Evolutionary conservation across 2,329 filamentous ascomycete genomes (phyloP), one percentile per base, ranked within the genome.

Genomic region (Verticillium klebahnii): DNA sequence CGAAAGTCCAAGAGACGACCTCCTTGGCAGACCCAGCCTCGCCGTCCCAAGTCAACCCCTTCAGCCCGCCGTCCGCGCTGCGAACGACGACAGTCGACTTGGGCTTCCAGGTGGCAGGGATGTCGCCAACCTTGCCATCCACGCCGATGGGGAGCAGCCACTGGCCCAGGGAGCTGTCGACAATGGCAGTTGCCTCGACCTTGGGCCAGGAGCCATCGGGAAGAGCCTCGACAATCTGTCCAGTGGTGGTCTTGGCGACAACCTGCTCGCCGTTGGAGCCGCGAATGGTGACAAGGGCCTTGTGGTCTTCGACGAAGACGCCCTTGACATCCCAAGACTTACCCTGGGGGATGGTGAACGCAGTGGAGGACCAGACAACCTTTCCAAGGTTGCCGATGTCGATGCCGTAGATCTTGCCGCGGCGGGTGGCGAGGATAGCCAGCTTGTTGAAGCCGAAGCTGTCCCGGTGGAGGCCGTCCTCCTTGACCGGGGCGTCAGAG

Each of bases 381-480:
- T 82, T 82, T 4, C 93, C 93, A 14, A 89, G 82, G 63, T 88
- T 88, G 29, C 88, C 91, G 37, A 89, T 86, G 73, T 97, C 89
- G 23, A 99, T 79, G 3, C 89, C 92, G 67, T 93, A 90, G 19
- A 98, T 77, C 66, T 90, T 88, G 15, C 93, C 93, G 61, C 87
- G 88, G 60, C 86, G 83, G 2, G 93, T 97, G 6, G 89, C 93
- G 58, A 97, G 80, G 62, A 97, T 81, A 6, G 93, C 85, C 36
- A 94, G 79, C 75, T 97, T 96, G 73, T 91, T 89, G 75, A 97
- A 94, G 5, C 94, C 94, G 73, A 98, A 98, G 45, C 82, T 86
- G 69, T 95, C 90, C 17, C 87, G 82, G 19, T 80, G 77, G n/a
- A 89, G 78, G 7, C 80, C 80, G 32, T 78, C 74, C 23, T 73